Evolutionary conservation across 176 grass and related monocot species (phyloP).

Genomic region (Juncus effusus): DNA sequence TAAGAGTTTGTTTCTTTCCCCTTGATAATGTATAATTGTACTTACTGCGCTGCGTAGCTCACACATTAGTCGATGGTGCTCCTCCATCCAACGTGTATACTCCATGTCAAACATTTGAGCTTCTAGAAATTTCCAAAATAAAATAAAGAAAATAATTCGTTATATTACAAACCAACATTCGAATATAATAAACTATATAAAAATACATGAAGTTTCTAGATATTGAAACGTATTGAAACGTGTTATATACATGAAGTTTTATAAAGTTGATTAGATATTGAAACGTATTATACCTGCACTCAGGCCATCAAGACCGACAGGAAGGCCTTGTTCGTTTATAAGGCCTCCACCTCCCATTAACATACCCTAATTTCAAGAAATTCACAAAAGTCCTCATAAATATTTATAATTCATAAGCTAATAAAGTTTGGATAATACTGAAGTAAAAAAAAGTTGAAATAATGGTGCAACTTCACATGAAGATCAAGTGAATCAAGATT

Average conservation of each 20-base stretch:
- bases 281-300: slow-evolving; percentile 43
- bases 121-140: slow-evolving; percentile 26
- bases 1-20: neutral
- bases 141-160: neutral
- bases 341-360: slow-evolving; percentile 39
- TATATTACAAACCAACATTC: too few relatives aligned
- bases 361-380: slow-evolving; percentile 34
- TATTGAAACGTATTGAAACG: neutral
- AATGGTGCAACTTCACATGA: neutral
- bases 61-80: slow-evolving; percentile 72
- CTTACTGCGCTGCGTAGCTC: slow-evolving; percentile 62
- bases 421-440: neutral
- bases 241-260: too few relatives aligned
- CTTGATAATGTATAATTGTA: neutral
- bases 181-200: too few relatives aligned
- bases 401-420: neutral
- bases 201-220: too few relatives aligned
- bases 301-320: slow-evolving; percentile 45
- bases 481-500: too few relatives aligned
- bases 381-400: neutral
- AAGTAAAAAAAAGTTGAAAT: neutral
- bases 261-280: too few relatives aligned
- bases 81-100: slow-evolving; percentile 78
- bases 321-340: slow-evolving; percentile 44
- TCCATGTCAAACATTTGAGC: slow-evolving; percentile 84